A percentile compares a stretch with the other conserved stretches of the same genome.
Conservation (phyloP, 768 basidiomycete species). For the Boletus rufocinnamomeus region DNA sequence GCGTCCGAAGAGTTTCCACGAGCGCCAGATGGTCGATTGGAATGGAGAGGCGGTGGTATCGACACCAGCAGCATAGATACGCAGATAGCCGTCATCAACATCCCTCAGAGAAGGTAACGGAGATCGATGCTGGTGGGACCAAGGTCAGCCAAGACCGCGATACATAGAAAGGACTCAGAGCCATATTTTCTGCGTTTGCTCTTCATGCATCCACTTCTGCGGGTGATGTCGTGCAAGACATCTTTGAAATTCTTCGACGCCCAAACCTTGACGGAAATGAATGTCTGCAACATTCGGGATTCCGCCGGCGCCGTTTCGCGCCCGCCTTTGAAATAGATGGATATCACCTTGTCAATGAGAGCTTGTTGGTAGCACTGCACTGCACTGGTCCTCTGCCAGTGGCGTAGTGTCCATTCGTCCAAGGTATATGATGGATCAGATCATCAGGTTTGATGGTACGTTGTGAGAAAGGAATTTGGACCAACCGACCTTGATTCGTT, state of each 20-base stretch:
- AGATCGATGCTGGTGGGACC: neutral
- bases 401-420: constrained; percentile 11
- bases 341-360: constrained; percentile 14
- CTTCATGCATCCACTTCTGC: too few species aligned
- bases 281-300: constrained; percentile 14
- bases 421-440: neutral
- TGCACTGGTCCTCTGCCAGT: constrained; percentile 19
- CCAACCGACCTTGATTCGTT: neutral
- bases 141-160: constrained; percentile 17
- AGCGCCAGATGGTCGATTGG: neutral
- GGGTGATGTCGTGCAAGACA: neutral
- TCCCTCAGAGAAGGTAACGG: constrained; percentile 1
- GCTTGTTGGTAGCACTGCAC: constrained; percentile 20
- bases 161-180: neutral
- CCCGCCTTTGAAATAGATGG: constrained; percentile 12
- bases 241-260: neutral
- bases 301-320: too few species aligned
- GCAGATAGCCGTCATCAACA: constrained; percentile 1
- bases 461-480: neutral
- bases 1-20: neutral
- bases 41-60: constrained; percentile 5
- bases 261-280: constrained; percentile 22
- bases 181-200: too few species aligned
- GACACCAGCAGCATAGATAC: constrained; percentile 3
- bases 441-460: neutral